Percentiles rank a stretch among this genome's conserved stretches.
Conservation (phyloP, 371 early-diverging fungal genomes). For the Capillidium rhysosporum region DNA sequence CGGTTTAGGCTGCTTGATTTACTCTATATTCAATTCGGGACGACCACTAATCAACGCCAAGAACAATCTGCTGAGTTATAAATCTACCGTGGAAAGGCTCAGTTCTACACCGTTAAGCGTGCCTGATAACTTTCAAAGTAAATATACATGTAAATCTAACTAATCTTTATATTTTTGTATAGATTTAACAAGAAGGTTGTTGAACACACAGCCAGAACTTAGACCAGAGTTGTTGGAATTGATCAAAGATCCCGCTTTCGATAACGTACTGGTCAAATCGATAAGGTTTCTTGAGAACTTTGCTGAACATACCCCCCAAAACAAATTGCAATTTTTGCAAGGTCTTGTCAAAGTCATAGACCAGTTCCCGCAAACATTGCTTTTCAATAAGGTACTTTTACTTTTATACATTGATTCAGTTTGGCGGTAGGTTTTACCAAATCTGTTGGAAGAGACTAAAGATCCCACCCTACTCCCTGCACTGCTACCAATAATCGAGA, state of each 20-base stretch:
- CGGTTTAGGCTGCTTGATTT: conserved; percentile 60
- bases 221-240: conserved; percentile 40
- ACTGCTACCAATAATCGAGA: conserved; percentile 44
- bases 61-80: conserved; percentile 45
- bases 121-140: conserved; percentile 31
- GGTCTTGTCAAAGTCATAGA: conserved; percentile 43
- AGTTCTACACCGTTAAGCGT: conserved; percentile 18
- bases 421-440: conserved; percentile 33
- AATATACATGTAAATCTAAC: background rate
- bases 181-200: conserved; percentile 29
- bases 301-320: conserved; percentile 52
- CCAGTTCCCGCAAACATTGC: conserved; percentile 47
- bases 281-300: conserved; percentile 60
- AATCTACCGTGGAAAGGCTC: conserved; percentile 29
- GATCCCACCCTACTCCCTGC: conserved; percentile 45
- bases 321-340: conserved; percentile 62
- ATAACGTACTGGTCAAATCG: conserved; percentile 54
- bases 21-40: conserved; percentile 52
- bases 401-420: background rate
- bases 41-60: conserved; percentile 34
- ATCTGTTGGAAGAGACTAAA: conserved; percentile 48
- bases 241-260: conserved; percentile 48
- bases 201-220: conserved; percentile 26
- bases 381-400: conserved; percentile 30
- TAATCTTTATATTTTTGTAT: background rate